Conservation (phyloP, 495 filamentous ascomycete genomes). For the Geoglossum glabrum region DNA sequence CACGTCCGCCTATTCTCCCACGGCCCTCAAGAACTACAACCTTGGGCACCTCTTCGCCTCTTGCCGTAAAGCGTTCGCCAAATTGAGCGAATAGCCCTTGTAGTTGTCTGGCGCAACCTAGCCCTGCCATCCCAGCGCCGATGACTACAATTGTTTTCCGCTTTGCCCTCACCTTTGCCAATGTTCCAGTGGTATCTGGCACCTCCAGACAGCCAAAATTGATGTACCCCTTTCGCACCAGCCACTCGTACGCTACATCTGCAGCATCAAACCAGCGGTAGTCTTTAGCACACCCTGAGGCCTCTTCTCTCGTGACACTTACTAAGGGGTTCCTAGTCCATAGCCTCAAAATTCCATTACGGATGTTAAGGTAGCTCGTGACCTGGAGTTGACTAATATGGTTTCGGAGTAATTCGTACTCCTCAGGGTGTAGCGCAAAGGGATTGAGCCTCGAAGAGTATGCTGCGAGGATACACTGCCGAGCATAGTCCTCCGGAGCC, state of each 20-base stretch:
- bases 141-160: constrained; percentile 61
- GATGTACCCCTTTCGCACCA: constrained; percentile 79
- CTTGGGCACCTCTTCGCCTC: constrained; percentile 43
- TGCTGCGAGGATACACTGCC: constrained; percentile 73
- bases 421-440: constrained; percentile 67
- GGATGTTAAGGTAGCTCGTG: constrained; percentile 89
- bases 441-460: constrained; percentile 80
- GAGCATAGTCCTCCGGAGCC: constrained; percentile 52
- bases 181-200: neutral
- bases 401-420: constrained; percentile 58
- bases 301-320: constrained; percentile 69
- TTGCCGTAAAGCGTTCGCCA: constrained; percentile 35
- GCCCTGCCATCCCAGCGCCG: constrained; percentile 83
- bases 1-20: constrained; percentile 72
- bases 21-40: constrained; percentile 78
- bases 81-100: constrained; percentile 68
- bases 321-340: constrained; percentile 86
- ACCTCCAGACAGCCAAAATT: constrained; percentile 85
- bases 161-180: constrained; percentile 14
- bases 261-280: constrained; percentile 81
- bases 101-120: constrained; percentile 82
- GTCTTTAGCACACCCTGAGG: constrained; percentile 79
- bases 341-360: constrained; percentile 81
- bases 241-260: constrained; percentile 77
- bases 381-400: constrained; percentile 78